Base-by-base conservation (phyloP, 164 flowering plant species). In the Magnolia sinica region DNA sequence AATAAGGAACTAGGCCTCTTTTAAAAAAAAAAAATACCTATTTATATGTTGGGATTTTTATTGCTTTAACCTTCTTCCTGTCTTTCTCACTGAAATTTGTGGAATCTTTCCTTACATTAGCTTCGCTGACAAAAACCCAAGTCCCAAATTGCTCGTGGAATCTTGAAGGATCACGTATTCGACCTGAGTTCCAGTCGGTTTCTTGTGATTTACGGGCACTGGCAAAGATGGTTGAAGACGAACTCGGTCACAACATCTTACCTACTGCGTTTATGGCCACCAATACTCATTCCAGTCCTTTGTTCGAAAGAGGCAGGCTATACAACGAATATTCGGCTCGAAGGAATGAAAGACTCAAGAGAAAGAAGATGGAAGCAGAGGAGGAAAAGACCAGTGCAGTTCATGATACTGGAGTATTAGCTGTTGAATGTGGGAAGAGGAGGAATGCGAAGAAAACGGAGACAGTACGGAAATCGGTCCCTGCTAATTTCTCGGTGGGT, bases 271-370 rank as follows among this genome's bases (percentile, higher is more conserved):
- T 37, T 1, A 23, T 72, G 13, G 50, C 71, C 2, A 68, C 51
- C 22, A 49, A 64, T 22, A 75, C 65, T 10, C 81, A 75, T 71
- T 76, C 81, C 3, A 81, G 82, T 66, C 73, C 89, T 67, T 72
- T 88, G 80, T 92, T 92, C 55, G 92, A 91, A 76, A 87, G 98
- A 70, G 98, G 98, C 0, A 76, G 91, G 78, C 86, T 92, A 19
- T 92, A 92, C 76, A 95, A 91, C 0, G 92, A 81, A 76, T 94
- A 94, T 79, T 86, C 96, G 3, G 93, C 94, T 1, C 85, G 89
- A 67, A 89, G 98, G 77, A 94, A 90, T 72, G 98, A 94, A 84
- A 88, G 92, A 87, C 85, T 92, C 78, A 92, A 82, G 84, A 88
- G 89, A 75, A 94, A 89, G 89, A 87, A 83, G 71, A 78, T 84